phyloP scores from a whole-genome alignment of 2,329 filamentous ascomycete species.

The Byssoonygena ceratinophila region DNA sequence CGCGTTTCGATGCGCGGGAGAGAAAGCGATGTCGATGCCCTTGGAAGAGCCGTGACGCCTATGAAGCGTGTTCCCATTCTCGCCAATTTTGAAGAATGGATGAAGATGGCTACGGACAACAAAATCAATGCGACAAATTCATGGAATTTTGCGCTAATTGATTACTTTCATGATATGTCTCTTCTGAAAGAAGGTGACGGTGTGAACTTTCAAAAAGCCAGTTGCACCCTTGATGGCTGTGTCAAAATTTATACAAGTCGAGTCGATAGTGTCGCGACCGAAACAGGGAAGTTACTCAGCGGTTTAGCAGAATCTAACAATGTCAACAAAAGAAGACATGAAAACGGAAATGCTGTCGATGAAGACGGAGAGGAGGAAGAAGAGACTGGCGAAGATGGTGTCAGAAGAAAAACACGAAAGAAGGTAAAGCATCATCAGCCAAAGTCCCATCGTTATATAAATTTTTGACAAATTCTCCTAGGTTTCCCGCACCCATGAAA shows the following conservation, averaged over 20 bases:
- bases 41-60: constrained; percentile 71
- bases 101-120: constrained; percentile 99
- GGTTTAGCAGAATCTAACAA: constrained; percentile 69
- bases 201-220: constrained; percentile 97
- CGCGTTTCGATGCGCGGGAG: constrained; percentile 28
- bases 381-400: constrained; percentile 29
- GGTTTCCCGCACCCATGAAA: constrained; percentile 67
- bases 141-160: constrained; percentile 99
- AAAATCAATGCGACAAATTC: constrained; percentile 97
- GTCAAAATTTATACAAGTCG: constrained; percentile 99
- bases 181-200: constrained; percentile 89
- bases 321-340: constrained; percentile 56
- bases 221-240: constrained; percentile 92
- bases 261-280: constrained; percentile 94
- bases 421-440: constrained; percentile 45
- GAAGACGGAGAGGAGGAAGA: constrained; percentile 53
- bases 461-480: too few relatives aligned
- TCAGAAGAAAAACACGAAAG: constrained; percentile 50
- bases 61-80: constrained; percentile 93
- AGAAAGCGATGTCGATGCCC: constrained; percentile 47
- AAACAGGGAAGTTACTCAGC: constrained; percentile 89
- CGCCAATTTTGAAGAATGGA: constrained; percentile 99
- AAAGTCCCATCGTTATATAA: neutral
- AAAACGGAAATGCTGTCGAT: constrained; percentile 51
- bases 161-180: constrained; percentile 99